These are phyloP conservation scores for Aspergillus sp. DNA, from an alignment of 2,329 filamentous ascomycete species.

Conservation along the genomic window DNA sequence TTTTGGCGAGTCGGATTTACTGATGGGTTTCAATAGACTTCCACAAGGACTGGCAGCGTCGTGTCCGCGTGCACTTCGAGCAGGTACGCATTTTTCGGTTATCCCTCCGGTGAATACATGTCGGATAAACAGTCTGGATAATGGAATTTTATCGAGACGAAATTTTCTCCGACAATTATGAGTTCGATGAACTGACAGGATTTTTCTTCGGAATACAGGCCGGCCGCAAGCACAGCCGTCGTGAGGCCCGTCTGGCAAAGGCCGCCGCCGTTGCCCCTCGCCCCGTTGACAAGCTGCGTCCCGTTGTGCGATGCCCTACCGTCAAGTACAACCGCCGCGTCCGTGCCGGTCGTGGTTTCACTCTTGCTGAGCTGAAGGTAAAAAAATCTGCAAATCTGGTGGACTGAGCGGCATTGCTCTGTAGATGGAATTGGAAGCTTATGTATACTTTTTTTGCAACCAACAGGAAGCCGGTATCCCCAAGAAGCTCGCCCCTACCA, in stretches of 20 bases:
- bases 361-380: slow-evolving; percentile 97
- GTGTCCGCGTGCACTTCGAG: slow-evolving; percentile 99
- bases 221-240: slow-evolving; percentile 91
- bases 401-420: background rate
- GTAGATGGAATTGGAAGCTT: background rate
- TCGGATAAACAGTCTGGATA: slow-evolving; percentile 15
- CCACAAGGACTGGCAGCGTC: slow-evolving; percentile 99
- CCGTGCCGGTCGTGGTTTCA: slow-evolving; percentile 95
- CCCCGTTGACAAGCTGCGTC: slow-evolving; percentile 94
- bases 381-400: slow-evolving; percentile 6
- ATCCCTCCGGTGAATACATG: slow-evolving; percentile 13
- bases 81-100: slow-evolving; percentile 69
- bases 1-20: slow-evolving; percentile 18
- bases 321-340: slow-evolving; percentile 99
- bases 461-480: slow-evolving; percentile 87
- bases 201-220: slow-evolving; percentile 60
- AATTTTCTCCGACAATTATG: slow-evolving; percentile 10
- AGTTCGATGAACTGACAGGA: slow-evolving; percentile 36
- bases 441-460: slow-evolving; percentile 15
- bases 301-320: slow-evolving; percentile 94
- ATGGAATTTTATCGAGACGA: slow-evolving; percentile 12
- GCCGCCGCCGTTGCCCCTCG: slow-evolving; percentile 92
- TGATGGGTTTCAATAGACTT: slow-evolving; percentile 64
- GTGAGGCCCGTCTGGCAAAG: slow-evolving; percentile 89
- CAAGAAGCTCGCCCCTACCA: slow-evolving; percentile 89